These are phyloP conservation scores for Candida caryicola DNA, from an alignment of 805 yeast species.

Conservation along the genomic window DNA sequence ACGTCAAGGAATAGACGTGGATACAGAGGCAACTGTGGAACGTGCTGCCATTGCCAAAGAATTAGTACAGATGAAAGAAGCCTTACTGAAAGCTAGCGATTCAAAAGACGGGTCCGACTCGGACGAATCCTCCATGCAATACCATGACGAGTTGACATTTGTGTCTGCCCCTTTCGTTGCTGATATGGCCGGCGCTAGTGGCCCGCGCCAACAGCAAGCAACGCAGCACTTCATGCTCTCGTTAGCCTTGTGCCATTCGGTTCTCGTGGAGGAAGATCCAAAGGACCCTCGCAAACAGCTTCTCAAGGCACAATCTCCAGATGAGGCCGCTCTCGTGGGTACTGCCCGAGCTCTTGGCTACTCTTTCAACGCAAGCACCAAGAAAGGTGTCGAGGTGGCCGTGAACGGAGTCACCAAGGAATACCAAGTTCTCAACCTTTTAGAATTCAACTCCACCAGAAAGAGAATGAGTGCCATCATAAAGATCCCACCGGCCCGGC, in stretches of 20 bases:
- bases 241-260: constrained; percentile 77
- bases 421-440: constrained; percentile 64
- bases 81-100: constrained; percentile 24
- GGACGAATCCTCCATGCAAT: constrained; percentile 23
- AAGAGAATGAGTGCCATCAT: constrained; percentile 85
- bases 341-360: constrained; percentile 80
- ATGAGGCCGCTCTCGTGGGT: constrained; percentile 81
- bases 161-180: constrained; percentile 62
- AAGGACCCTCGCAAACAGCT: constrained; percentile 53
- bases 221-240: constrained; percentile 76
- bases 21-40: constrained; percentile 44
- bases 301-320: constrained; percentile 79
- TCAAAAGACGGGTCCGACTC: constrained; percentile 23
- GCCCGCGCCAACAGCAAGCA: constrained; percentile 52
- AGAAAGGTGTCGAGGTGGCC: constrained; percentile 62
- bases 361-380: constrained; percentile 62
- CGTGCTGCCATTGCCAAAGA: constrained; percentile 41
- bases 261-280: constrained; percentile 64
- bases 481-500: constrained; percentile 52
- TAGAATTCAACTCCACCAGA: constrained; percentile 81
- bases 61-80: constrained; percentile 45
- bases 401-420: constrained; percentile 71
- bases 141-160: constrained; percentile 65
- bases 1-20: constrained; percentile 61
- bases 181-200: constrained; percentile 55